Conservation (phyloP, 352 stramenopile genomes). For the Phytophthora crassamura region DNA sequence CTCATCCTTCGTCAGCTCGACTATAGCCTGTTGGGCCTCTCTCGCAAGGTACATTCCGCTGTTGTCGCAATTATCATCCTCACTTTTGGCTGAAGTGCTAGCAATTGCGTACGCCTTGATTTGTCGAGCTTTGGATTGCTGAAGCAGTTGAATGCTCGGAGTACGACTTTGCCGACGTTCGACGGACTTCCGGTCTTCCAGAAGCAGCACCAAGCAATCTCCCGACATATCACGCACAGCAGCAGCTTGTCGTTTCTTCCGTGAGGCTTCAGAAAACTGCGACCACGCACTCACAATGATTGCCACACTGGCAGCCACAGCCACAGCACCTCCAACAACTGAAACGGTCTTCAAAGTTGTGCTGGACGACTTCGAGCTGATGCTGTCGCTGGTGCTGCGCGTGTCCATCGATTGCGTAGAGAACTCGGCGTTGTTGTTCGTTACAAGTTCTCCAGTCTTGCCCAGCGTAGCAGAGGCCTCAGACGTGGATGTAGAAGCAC, state of each 20-base stretch:
- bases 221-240: conserved; percentile 81
- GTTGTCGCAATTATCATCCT: not conserved
- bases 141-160: conserved; percentile 38
- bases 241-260: conserved; percentile 67
- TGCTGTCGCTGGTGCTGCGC: conserved; percentile 33
- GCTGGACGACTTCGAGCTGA: conserved; percentile 34
- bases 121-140: conserved; percentile 41
- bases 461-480: conserved; percentile 18
- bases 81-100: conserved; percentile 12
- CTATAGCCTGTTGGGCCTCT: conserved; percentile 37
- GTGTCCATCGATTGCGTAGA: conserved; percentile 21
- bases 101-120: conserved; percentile 35
- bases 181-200: conserved; percentile 63
- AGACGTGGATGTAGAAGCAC: conserved; percentile 11
- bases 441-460: conserved; percentile 26
- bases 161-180: conserved; percentile 37
- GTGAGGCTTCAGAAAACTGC: conserved; percentile 71
- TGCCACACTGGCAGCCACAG: conserved; percentile 75
- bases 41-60: conserved; percentile 24
- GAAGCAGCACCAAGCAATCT: conserved; percentile 72
- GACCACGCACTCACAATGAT: conserved; percentile 84
- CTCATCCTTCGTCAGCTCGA: conserved; percentile 33
- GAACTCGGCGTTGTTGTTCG: conserved; percentile 31
- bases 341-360: conserved; percentile 61
- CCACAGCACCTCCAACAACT: conserved; percentile 75